These are phyloP conservation scores for Xerocomus brunneocitrinus DNA, from an alignment of 768 basidiomycete genomes.

Conservation along the genomic window DNA sequence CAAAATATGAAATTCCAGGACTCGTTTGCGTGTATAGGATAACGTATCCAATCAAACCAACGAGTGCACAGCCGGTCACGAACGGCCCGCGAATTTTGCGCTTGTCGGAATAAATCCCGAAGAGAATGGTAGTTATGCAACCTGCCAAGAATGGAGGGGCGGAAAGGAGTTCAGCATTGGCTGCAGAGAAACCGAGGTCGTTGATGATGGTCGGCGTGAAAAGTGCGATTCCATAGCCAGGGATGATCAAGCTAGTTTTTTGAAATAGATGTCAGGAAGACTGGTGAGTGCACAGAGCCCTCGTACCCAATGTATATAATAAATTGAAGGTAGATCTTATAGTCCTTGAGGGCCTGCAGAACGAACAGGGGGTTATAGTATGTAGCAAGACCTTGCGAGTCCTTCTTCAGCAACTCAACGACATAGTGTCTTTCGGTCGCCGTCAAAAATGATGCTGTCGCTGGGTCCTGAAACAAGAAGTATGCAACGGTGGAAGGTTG, in stretches of 20 bases:
- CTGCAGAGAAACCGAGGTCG: constrained; percentile 45
- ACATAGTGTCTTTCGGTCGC: constrained; percentile 39
- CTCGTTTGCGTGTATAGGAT: constrained; percentile 35
- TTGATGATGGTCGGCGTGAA: constrained; percentile 47
- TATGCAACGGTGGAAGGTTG: background rate
- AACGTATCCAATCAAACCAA: constrained; percentile 46
- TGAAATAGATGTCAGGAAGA: constrained; percentile 1
- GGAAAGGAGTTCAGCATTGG: constrained; percentile 44
- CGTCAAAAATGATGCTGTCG: constrained; percentile 50
- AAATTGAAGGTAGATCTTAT: constrained; percentile 33
- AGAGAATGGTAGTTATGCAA: constrained; percentile 35
- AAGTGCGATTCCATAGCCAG: constrained; percentile 42
- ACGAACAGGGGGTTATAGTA: constrained; percentile 43
- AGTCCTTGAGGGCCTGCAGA: constrained; percentile 44
- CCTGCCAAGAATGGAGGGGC: constrained; percentile 44
- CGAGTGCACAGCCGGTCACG: constrained; percentile 35
- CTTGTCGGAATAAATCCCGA: constrained; percentile 41
- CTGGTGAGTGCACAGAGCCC: background rate
- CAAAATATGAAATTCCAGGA: constrained; percentile 33
- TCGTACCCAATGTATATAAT: constrained; percentile 38
- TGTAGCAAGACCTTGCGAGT: constrained; percentile 40
- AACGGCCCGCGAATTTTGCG: constrained; percentile 42
- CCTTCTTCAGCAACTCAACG: constrained; percentile 37
- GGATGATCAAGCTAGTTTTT: constrained; percentile 35
- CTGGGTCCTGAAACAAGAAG: constrained; percentile 37